Base-by-base conservation (phyloP, 2,329 filamentous ascomycete species). In the Colletotrichum melonis region DNA sequence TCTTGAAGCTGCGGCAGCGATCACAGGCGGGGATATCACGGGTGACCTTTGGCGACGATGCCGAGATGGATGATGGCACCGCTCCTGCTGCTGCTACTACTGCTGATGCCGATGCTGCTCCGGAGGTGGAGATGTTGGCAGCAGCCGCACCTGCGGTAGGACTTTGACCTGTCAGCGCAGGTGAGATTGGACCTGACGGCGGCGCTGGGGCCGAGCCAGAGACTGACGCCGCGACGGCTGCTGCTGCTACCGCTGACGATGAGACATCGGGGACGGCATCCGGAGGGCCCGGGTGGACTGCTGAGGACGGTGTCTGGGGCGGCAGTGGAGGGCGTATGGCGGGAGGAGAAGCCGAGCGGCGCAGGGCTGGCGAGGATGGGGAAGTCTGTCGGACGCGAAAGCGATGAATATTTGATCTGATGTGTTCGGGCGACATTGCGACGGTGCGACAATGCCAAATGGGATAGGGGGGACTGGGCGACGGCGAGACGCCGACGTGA, bases 1-100 rank as follows among this genome's bases (percentile, higher is more conserved):
- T 86, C 78, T 86, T 86, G 76, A 85, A 84, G 74, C 78, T 81
- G 58, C 84, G 83, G 75, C 84, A 86, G 49, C 84, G 80, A 65
- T 85, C 82, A 75, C 85, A 86, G 14, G 84, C 81, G 64, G 78
- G 77, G 32, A 77, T 78, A 68, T 75, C 63, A 66, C 76, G 77
- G 59, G 74, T 68, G 22, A 77, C 76, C 55, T 79, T 76, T 62
- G 79, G 76, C 66, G 78, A 78, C 2, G 66, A 55, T 5, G 64
- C 69, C 52, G 70, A 28, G 24, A 56, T 55, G 22, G 75, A 72
- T 70, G 72, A 75, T 75, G 74, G 76, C 75, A 19, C 16, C 42
- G 19, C 7, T 19, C 16, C 42, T 16, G 19, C 19, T 19, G 42
- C 42, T 16, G 42, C 42, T 19, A 16, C 42, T n/a, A 9, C 19